phyloP scores from a whole-genome alignment of 495 filamentous ascomycete genomes.

The Hypoxylon perforatum region DNA sequence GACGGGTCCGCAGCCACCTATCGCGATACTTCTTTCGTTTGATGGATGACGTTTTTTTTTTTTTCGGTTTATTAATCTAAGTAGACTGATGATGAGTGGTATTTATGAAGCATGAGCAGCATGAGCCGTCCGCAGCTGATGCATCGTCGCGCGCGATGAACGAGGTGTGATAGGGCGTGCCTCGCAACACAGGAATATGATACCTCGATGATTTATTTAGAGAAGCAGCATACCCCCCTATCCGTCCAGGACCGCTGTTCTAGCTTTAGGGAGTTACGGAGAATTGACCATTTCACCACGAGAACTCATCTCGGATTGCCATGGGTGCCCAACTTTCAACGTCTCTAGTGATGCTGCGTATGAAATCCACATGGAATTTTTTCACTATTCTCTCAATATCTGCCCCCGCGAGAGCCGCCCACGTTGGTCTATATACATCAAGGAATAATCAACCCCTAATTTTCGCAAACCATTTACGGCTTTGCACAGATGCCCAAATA shows the following conservation, averaged over 20 bases:
- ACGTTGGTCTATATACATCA: no score
- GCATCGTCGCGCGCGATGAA: slow-evolving; percentile 39
- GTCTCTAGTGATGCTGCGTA: no score
- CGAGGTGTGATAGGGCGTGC: slow-evolving; percentile 32
- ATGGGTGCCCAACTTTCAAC: no score
- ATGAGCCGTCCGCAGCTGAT: slow-evolving; percentile 42
- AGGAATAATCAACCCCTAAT: no score
- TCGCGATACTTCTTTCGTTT: slow-evolving; percentile 20
- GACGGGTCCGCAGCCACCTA: slow-evolving; percentile 20
- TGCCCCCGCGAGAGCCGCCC: no score
- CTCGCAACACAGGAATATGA: slow-evolving; percentile 41
- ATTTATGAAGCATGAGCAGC: slow-evolving; percentile 27
- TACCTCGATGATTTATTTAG: slow-evolving; percentile 29
- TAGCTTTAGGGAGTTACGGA: slow-evolving; percentile 7
- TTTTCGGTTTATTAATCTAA: slow-evolving; percentile 26
- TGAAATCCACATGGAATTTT: no score
- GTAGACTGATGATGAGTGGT: slow-evolving; percentile 23
- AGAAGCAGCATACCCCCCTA: slow-evolving; percentile 17
- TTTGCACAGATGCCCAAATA: no score
- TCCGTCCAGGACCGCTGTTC: slow-evolving; percentile 3
- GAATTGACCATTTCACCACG: slow-evolving; percentile 6
- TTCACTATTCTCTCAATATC: no score
- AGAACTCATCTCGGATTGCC: not conserved
- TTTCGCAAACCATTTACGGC: no score
- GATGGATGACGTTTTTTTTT: slow-evolving; percentile 14